Base-by-base conservation (phyloP, 2,329 filamentous ascomycete genomes). In the Coniochaeta hoffmannii region DNA sequence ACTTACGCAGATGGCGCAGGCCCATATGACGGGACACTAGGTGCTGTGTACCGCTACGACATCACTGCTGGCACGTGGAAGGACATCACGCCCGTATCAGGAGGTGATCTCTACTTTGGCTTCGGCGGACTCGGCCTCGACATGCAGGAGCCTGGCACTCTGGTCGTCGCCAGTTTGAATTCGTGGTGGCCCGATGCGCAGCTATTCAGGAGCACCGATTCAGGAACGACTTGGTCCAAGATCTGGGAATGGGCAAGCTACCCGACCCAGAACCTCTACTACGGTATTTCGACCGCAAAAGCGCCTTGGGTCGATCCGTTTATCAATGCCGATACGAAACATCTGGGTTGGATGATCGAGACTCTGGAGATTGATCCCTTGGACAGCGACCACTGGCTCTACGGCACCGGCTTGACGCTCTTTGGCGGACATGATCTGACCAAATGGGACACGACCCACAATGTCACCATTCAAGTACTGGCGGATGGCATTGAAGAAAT, bases 311-410 rank as follows among this genome's bases (percentile, higher is more conserved):
- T 82, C 31, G 79, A 79, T 0, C 80, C 80, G 0, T 83, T 80
- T 79, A 73, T 82, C 54, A 70, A 76, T 60, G 71, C 75, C 7
- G 76, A 79, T 55, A 72, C 69, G 14, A 79, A 81, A 66, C 71
- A 71, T 30, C 65, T 84, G 3, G 81, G 81, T 1, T 84, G 81
- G 80, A 84, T 83, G 81, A 79, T 83, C 9, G 81, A 84, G 61
- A 69, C 75, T 0, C 65, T 84, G 8, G 78, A 78, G 22, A 84
- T 85, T 52, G 72, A 84, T 61, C 81, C 81, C 0, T 72, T 76
- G 26, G 79, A 85, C 61, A 81, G 78, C 55, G 73, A 83, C 61
- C 80, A 83, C 63, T 83, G 79, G 78, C 67, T 83, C 0, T 85
- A 84, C 56, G 79, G 77, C n/a, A 85, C 81, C 0, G 81, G 81